These are phyloP conservation scores for Venturia effusa DNA, from an alignment of 2,329 filamentous ascomycete species.

Conservation along the genomic window DNA sequence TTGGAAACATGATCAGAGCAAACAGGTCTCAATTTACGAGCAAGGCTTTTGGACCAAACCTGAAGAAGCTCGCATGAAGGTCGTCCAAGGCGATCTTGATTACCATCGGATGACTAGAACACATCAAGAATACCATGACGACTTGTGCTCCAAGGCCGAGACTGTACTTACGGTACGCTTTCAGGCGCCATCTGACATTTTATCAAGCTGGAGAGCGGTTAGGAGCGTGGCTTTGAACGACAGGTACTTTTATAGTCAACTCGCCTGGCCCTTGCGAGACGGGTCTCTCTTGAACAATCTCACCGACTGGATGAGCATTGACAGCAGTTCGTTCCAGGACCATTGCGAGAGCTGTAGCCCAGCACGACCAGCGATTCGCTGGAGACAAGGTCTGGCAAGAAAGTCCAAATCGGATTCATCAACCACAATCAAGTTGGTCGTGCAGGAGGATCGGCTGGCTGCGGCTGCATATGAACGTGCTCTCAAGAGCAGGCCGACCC, in stretches of 20 bases:
- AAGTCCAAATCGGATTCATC: slow-evolving; percentile 16
- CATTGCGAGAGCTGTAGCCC: slow-evolving; percentile 19
- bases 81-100: background rate
- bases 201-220: background rate
- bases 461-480: slow-evolving; percentile 40
- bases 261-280: background rate
- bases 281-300: background rate
- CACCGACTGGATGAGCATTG: background rate
- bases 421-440: slow-evolving; percentile 13
- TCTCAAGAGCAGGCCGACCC: slow-evolving; percentile 35
- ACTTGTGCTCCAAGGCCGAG: background rate
- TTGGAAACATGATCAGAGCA: slow-evolving; percentile 13
- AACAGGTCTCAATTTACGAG: background rate
- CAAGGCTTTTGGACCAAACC: background rate
- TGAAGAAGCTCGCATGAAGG: background rate
- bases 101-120: background rate
- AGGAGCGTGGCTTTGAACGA: background rate
- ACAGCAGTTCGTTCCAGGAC: background rate
- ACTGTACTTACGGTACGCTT: background rate
- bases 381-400: slow-evolving; percentile 16
- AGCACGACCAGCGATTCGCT: slow-evolving; percentile 16
- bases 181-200: background rate
- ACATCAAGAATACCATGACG: background rate
- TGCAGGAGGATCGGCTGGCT: slow-evolving; percentile 28
- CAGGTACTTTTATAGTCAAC: background rate